Conservation (phyloP, 2,329 filamentous ascomycete species). For the Sporothrix sp. region DNA sequence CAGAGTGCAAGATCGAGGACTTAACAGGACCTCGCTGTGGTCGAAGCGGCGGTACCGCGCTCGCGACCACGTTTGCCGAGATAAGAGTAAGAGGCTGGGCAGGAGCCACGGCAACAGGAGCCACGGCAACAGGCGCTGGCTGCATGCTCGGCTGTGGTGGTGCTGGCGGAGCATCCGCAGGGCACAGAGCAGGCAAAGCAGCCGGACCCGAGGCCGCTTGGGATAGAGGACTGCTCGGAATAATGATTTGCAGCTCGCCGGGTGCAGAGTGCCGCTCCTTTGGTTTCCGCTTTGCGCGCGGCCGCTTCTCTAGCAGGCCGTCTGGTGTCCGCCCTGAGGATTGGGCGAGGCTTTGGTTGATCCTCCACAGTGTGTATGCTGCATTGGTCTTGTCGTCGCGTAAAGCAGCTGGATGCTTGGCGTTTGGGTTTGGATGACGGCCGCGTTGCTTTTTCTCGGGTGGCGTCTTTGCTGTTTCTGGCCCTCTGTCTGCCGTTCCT, state of each 20-base stretch:
- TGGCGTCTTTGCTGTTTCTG: slow-evolving; percentile 6
- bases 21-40: not conserved
- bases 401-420: slow-evolving; percentile 32
- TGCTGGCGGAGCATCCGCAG: not conserved
- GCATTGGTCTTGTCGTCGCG: slow-evolving; percentile 38
- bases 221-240: no score
- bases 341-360: slow-evolving; percentile 30
- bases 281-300: not conserved
- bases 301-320: not conserved
- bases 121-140: not conserved
- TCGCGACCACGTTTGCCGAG: no score
- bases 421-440: slow-evolving; percentile 20
- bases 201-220: no score
- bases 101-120: no score
- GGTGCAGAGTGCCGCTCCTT: slow-evolving; percentile 16
- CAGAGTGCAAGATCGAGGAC: slow-evolving; percentile 37
- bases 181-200: no score
- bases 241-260: slow-evolving; percentile 2
- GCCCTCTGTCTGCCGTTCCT: no score
- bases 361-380: slow-evolving; percentile 36
- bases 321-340: slow-evolving; percentile 23
- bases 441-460: slow-evolving; percentile 10
- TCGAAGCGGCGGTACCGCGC: no score
- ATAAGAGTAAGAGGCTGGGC: not conserved
- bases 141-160: not conserved